phyloP scores from a whole-genome alignment of 768 basidiomycete species.

The Antrodiella citrinella region DNA sequence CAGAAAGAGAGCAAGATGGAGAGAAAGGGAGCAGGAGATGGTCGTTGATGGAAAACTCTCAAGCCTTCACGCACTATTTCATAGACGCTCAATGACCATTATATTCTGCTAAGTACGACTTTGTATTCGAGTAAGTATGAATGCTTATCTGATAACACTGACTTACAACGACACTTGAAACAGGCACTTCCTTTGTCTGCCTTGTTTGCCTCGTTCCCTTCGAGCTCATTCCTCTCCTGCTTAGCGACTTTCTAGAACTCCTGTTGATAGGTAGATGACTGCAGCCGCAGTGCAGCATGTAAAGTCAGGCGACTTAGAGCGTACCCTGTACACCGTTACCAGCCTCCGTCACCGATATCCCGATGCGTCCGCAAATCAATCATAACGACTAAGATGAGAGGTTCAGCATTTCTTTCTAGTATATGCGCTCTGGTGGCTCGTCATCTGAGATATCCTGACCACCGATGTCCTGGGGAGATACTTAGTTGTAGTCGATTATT shows the following conservation, averaged over 20 bases:
- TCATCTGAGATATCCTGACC: no score
- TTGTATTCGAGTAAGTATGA: background rate
- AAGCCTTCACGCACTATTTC: background rate
- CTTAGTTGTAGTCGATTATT: no score
- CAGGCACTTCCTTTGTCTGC: background rate
- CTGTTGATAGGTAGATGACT: background rate
- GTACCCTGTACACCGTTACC: no score
- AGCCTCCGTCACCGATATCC: no score
- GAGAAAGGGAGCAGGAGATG: constrained; percentile 15
- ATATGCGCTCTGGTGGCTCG: no score
- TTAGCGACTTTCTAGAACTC: background rate
- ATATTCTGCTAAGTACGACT: background rate
- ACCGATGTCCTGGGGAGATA: no score
- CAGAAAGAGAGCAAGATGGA: constrained; percentile 9
- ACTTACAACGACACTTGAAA: background rate
- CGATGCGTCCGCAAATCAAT: no score
- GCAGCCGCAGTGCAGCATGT: no score
- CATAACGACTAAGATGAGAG: no score
- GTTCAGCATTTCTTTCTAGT: no score
- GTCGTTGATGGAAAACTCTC: constrained; percentile 21
- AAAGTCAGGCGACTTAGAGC: no score
- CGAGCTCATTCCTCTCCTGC: background rate
- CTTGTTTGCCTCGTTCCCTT: background rate
- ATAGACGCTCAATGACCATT: background rate
- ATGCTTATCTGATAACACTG: background rate